phyloP scores from a whole-genome alignment of 106 monocot species.

The Phalaenopsis aphrodite region DNA sequence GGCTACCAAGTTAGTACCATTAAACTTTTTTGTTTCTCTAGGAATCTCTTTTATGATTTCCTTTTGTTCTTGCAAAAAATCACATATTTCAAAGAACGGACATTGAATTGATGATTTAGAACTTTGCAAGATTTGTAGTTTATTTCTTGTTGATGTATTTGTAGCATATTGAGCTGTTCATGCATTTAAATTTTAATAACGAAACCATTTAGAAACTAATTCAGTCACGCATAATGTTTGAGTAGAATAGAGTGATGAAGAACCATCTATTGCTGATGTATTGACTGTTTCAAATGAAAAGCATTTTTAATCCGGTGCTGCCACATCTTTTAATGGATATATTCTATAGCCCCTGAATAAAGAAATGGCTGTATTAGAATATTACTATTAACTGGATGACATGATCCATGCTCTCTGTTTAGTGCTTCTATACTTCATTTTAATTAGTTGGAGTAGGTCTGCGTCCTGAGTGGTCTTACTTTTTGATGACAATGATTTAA shows the following conservation, averaged over 20 bases:
- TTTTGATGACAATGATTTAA: background rate
- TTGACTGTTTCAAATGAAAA: background rate
- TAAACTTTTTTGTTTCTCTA: background rate
- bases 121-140: background rate
- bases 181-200: background rate
- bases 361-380: background rate
- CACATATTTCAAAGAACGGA: background rate
- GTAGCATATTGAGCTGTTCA: background rate
- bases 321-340: background rate
- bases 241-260: background rate
- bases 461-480: background rate
- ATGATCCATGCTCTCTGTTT: background rate
- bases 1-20: constrained; percentile 22
- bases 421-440: background rate
- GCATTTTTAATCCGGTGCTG: background rate
- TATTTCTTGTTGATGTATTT: background rate
- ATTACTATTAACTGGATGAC: background rate
- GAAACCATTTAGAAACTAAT: background rate
- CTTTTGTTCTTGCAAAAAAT: background rate
- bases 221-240: background rate
- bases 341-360: background rate
- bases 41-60: background rate
- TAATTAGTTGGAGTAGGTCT: background rate
- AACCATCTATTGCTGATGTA: no score
- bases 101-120: background rate